A percentile compares a stretch with the other conserved stretches of the same genome.
phyloP scores from a whole-genome alignment of 129 eudicot species.

The Oenanthe sinensis region DNA sequence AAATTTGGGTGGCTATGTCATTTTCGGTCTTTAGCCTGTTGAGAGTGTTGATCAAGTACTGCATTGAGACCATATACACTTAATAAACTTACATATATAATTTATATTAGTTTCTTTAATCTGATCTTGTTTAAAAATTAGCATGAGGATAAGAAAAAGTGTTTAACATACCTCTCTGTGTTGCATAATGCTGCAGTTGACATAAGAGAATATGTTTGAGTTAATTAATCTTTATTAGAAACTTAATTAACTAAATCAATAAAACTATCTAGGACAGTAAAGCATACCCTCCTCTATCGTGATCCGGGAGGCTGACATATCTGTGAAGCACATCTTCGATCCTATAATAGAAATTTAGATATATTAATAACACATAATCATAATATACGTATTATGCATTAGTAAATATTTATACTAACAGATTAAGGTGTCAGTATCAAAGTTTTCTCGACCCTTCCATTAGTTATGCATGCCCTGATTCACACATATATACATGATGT shows the following conservation, averaged over 20 bases:
- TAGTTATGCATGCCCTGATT: too few species aligned
- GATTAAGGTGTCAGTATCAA: background rate
- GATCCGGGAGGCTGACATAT: constrained; percentile 58
- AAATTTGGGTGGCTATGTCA: constrained; percentile 46
- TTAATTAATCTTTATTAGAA: constrained; percentile 1
- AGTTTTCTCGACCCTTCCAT: background rate
- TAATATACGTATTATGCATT: background rate
- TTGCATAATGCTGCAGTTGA: constrained; percentile 48
- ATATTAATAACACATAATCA: background rate
- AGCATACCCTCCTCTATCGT: constrained; percentile 59
- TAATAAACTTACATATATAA: too few species aligned
- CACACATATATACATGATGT: background rate
- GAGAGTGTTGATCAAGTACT: constrained; percentile 58
- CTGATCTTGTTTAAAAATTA: background rate
- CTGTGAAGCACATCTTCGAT: constrained; percentile 63
- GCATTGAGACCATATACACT: constrained; percentile 4
- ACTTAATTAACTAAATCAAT: background rate
- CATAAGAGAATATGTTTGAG: constrained; percentile 9
- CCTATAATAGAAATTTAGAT: constrained; percentile 14
- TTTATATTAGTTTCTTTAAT: background rate
- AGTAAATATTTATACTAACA: too few species aligned
- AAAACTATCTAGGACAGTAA: background rate
- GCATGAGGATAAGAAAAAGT: background rate
- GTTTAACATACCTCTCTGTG: constrained; percentile 46
- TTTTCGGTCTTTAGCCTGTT: constrained; percentile 59